A percentile compares a stretch with the other conserved stretches of the same genome.
Conservation (phyloP, 441 rosid genomes). For the Jatropha multifida region DNA sequence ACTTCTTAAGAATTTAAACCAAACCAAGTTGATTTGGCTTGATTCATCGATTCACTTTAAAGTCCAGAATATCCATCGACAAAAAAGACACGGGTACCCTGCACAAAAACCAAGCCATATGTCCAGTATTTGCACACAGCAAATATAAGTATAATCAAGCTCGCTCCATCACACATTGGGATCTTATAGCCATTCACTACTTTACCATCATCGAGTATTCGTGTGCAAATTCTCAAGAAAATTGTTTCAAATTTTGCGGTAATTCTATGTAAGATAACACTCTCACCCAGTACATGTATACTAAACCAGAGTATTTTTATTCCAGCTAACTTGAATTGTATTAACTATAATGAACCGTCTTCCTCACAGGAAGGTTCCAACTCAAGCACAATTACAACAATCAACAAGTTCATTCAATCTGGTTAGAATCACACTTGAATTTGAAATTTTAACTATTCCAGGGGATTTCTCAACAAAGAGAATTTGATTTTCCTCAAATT, state of each 20-base stretch:
- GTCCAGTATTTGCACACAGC: no score
- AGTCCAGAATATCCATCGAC: no score
- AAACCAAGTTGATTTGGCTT: background rate
- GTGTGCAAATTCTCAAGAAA: background rate
- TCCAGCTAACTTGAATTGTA: conserved; percentile 17
- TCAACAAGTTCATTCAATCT: conserved; percentile 9
- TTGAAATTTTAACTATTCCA: conserved; percentile 21
- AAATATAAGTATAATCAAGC: no score
- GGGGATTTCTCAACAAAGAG: conserved; percentile 21
- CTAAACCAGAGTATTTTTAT: conserved; percentile 2
- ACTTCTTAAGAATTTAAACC: background rate
- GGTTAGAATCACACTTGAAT: conserved; percentile 21
- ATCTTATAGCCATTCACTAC: no score
- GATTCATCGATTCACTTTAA: background rate
- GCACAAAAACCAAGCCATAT: no score
- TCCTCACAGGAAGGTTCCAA: background rate
- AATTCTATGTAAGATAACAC: background rate
- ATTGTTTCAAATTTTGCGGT: background rate
- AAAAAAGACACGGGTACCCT: no score
- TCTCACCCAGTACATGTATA: background rate
- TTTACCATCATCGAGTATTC: background rate
- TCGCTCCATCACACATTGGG: no score
- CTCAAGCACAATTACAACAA: conserved; percentile 10
- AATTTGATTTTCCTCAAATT: conserved; percentile 15
- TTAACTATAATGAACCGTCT: conserved; percentile 10